phyloP scores from a whole-genome alignment of 257 asterid species.

The Salvia hispanica region DNA sequence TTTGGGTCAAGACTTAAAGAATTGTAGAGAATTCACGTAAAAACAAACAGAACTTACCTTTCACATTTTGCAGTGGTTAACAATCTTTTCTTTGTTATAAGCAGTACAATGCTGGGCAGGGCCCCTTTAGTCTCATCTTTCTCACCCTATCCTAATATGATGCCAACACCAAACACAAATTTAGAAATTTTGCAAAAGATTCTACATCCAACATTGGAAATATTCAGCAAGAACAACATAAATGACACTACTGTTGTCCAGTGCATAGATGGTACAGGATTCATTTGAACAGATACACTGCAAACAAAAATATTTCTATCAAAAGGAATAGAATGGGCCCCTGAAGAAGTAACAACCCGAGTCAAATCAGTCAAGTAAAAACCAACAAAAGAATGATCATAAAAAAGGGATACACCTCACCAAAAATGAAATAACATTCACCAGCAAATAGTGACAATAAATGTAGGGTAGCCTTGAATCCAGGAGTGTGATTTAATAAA shows the following conservation, averaged over 20 bases:
- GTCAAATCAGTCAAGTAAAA: constrained; percentile 13
- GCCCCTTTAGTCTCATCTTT: constrained; percentile 90
- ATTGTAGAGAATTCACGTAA: constrained; percentile 16
- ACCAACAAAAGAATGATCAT: not conserved
- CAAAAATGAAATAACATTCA: constrained; percentile 9
- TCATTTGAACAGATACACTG: not conserved
- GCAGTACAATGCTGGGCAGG: constrained; percentile 98
- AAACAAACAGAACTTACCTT: constrained; percentile 46
- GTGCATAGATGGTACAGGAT: not conserved
- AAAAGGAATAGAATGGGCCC: not conserved
- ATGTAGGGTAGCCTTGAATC: not conserved
- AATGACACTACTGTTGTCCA: not conserved
- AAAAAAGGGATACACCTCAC: constrained; percentile 6
- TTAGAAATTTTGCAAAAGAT: constrained; percentile 32
- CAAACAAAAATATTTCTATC: not conserved
- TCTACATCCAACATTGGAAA: constrained; percentile 18
- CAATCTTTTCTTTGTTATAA: constrained; percentile 96
- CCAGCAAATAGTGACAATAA: not conserved
- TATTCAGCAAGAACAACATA: constrained; percentile 6
- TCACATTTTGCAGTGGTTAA: constrained; percentile 69
- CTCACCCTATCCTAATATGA: constrained; percentile 95
- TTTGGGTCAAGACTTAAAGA: constrained; percentile 12
- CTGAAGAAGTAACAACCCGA: constrained; percentile 6
- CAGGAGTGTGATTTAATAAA: not conserved
- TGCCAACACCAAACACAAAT: constrained; percentile 99